These are phyloP conservation scores for Raphanus raphanistrum DNA, from an alignment of 345 rosid genomes.

Conservation along the genomic window DNA sequence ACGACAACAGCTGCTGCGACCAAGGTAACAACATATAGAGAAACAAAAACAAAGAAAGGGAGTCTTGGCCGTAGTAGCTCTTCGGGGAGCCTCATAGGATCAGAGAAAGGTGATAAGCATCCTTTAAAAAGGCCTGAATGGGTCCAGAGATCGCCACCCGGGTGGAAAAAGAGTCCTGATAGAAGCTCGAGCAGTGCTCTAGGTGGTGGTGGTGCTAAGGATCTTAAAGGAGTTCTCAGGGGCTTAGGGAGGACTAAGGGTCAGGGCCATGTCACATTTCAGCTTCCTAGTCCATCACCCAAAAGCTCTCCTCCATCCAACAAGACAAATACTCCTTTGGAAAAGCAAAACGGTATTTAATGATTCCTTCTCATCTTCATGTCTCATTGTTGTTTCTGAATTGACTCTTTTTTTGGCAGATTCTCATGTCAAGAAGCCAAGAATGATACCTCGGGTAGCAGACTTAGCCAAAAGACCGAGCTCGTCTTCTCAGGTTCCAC, in stretches of 20 bases:
- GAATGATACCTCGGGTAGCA: conserved; percentile 29
- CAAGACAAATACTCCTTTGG: not conserved
- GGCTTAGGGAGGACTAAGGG: conserved; percentile 19
- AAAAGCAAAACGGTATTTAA: conserved; percentile 31
- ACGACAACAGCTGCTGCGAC: not conserved
- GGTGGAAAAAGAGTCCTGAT: not conserved
- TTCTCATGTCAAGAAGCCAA: conserved; percentile 24
- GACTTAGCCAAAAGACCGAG: conserved; percentile 7
- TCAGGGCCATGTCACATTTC: conserved; percentile 35
- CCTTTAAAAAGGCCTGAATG: conserved; percentile 22
- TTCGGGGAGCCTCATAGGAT: conserved; percentile 1
- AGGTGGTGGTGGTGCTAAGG: conserved; percentile 20
- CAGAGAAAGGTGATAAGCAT: conserved; percentile 16
- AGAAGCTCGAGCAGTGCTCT: not conserved
- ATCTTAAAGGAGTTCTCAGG: conserved; percentile 33
- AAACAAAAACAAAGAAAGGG: conserved; percentile 1
- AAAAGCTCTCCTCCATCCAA: conserved; percentile 20
- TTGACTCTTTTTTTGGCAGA: conserved; percentile 4
- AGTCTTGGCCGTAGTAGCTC: conserved; percentile 6
- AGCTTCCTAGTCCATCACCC: conserved; percentile 27
- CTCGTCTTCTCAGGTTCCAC: conserved; percentile 8
- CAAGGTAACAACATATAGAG: not conserved
- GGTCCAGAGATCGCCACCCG: conserved; percentile 19
- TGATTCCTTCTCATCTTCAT: not conserved
- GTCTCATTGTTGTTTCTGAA: conserved; percentile 14